Percentiles rank a stretch among this genome's conserved stretches.
These are phyloP conservation scores for Gaeumannomyces sp. DNA, from an alignment of 2,329 filamentous ascomycete genomes.

Conservation along the genomic window DNA sequence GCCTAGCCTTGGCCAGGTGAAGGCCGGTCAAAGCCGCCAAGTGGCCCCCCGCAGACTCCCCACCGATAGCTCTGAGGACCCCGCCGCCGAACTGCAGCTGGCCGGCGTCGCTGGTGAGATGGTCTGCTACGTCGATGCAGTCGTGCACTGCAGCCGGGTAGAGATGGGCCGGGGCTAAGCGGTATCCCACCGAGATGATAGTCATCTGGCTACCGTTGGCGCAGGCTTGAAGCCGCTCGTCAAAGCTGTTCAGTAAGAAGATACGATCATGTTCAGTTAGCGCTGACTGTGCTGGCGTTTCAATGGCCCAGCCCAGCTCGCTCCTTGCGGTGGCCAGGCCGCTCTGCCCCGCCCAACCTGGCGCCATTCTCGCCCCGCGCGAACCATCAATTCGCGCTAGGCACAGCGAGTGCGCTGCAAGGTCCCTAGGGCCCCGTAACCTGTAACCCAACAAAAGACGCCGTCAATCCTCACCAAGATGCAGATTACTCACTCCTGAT, in stretches of 20 bases:
- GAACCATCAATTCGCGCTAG: not conserved
- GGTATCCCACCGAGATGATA: slow-evolving; percentile 51
- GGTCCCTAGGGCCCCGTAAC: no score
- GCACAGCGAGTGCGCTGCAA: no score
- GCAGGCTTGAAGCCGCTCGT: slow-evolving; percentile 38
- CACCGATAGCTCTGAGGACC: slow-evolving; percentile 23
- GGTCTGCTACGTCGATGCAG: slow-evolving; percentile 49
- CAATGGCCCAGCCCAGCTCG: no score
- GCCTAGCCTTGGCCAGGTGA: slow-evolving; percentile 34
- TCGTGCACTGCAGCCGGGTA: slow-evolving; percentile 50
- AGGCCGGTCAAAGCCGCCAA: slow-evolving; percentile 22
- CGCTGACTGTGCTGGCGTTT: not conserved
- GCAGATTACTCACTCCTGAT: not conserved
- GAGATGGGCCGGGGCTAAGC: slow-evolving; percentile 53
- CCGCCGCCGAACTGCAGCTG: slow-evolving; percentile 32
- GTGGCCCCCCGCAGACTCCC: not conserved
- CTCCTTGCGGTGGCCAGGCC: no score
- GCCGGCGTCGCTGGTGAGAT: slow-evolving; percentile 40
- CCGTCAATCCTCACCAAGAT: no score
- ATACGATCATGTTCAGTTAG: not conserved
- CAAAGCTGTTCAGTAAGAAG: slow-evolving; percentile 8
- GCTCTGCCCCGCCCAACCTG: not conserved
- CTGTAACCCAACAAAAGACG: no score
- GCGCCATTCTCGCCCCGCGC: no score
- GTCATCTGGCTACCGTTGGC: slow-evolving; percentile 41